Percentiles rank a stretch among this genome's conserved stretches.
phyloP scores from a whole-genome alignment of 106 monocot genomes.

The Ottelia alismoides region DNA sequence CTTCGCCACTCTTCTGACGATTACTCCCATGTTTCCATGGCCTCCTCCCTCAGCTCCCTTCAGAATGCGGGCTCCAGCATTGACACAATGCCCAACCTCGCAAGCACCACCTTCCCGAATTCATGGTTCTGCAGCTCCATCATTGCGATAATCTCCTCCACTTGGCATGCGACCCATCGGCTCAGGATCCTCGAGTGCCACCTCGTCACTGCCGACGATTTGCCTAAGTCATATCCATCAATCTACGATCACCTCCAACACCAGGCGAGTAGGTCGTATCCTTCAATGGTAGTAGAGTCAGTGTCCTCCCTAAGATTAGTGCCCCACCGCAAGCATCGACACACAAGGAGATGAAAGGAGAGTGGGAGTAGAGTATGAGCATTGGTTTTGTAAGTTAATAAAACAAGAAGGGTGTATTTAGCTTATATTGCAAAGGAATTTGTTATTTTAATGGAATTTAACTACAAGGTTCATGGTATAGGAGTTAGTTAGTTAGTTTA shows the following conservation, averaged over 20 bases:
- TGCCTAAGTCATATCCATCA: slow-evolving; percentile 43
- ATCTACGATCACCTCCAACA: slow-evolving; percentile 44
- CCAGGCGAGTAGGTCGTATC: slow-evolving; percentile 22
- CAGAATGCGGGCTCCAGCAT: slow-evolving; percentile 66
- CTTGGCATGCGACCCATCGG: slow-evolving; percentile 63
- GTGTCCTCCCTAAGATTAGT: slow-evolving; percentile 24
- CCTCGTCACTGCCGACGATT: slow-evolving; percentile 47
- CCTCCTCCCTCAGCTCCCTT: slow-evolving; percentile 12
- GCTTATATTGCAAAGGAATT: no score
- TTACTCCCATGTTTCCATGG: no score
- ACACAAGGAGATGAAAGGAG: no score
- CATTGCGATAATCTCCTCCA: slow-evolving; percentile 68
- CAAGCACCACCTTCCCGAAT: slow-evolving; percentile 66
- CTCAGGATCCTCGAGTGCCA: slow-evolving; percentile 56
- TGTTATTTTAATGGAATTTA: no score
- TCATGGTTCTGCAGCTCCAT: slow-evolving; percentile 62
- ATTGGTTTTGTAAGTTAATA: no score
- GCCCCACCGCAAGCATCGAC: not conserved
- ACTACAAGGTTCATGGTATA: no score
- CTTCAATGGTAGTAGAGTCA: slow-evolving; percentile 5
- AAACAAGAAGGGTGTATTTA: no score
- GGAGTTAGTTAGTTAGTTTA: no score
- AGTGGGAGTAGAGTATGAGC: no score
- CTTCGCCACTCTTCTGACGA: no score
- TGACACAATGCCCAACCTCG: slow-evolving; percentile 59